A percentile compares a stretch with the other conserved stretches of the same genome.
Evolutionary conservation across 345 rosid genomes (phyloP).

Genomic region (Aurinia saxatilis): DNA sequence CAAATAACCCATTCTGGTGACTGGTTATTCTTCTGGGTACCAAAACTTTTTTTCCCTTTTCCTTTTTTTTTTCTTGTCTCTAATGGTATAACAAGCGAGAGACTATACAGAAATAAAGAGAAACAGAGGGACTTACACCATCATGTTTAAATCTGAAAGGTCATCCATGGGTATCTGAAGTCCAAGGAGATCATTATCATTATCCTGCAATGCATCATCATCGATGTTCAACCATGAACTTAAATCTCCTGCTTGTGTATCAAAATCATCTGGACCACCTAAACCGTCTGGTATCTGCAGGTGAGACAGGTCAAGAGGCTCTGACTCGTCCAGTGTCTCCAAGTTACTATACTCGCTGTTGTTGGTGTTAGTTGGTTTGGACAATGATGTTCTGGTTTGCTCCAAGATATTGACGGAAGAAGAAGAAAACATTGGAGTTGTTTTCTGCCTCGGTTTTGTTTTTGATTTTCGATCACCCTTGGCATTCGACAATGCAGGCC

Average conservation of each 20-base stretch:
- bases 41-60: slow-evolving; percentile 28
- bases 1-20: slow-evolving; percentile 39
- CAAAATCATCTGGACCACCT: slow-evolving; percentile 46
- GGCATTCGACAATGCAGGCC: slow-evolving; percentile 58
- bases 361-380: slow-evolving; percentile 50
- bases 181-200: slow-evolving; percentile 67
- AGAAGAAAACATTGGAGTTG: slow-evolving; percentile 46
- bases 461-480: slow-evolving; percentile 89
- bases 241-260: slow-evolving; percentile 65
- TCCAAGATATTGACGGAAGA: slow-evolving; percentile 60
- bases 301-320: slow-evolving; percentile 60
- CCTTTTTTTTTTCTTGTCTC: slow-evolving; percentile 32
- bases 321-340: slow-evolving; percentile 60
- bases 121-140: slow-evolving; percentile 49
- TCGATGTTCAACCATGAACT: slow-evolving; percentile 95
- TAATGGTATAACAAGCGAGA: slow-evolving; percentile 74
- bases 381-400: slow-evolving; percentile 42
- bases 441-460: slow-evolving; percentile 89
- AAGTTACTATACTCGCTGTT: slow-evolving; percentile 44
- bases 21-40: slow-evolving; percentile 48
- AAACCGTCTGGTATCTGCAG: slow-evolving; percentile 66
- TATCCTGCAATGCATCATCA: slow-evolving; percentile 80
- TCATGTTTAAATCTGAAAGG: slow-evolving; percentile 91
- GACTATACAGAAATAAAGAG: slow-evolving; percentile 58
- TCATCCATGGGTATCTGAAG: slow-evolving; percentile 99